Evolutionary conservation across 345 rosid genomes (phyloP).

Genomic region (Anastatica hierochuntica): DNA sequence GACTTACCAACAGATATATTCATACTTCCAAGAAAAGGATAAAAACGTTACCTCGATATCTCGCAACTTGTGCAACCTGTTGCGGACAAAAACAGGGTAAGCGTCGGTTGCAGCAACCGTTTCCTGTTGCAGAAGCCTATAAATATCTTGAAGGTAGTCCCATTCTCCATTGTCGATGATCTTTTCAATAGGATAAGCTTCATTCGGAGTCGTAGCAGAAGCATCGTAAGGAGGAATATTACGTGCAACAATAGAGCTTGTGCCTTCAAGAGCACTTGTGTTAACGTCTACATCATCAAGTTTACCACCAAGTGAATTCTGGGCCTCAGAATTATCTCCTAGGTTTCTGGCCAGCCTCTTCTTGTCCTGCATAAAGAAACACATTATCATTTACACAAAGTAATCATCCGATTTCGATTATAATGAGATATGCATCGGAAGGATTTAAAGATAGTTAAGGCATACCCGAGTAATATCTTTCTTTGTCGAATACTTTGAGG

Average conservation of each 20-base stretch:
- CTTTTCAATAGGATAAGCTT: constrained; percentile 67
- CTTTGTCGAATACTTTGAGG: constrained; percentile 41
- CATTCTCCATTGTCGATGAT: constrained; percentile 66
- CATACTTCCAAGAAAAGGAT: background rate
- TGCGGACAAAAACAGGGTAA: constrained; percentile 65
- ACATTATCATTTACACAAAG: background rate
- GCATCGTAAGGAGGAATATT: constrained; percentile 64
- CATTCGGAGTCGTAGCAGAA: constrained; percentile 43
- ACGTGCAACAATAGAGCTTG: constrained; percentile 33
- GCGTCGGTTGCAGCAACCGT: constrained; percentile 19
- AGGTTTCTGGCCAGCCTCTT: constrained; percentile 31
- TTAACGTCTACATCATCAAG: constrained; percentile 37
- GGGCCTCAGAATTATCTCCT: constrained; percentile 47
- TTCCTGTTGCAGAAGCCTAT: constrained; percentile 29
- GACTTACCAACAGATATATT: background rate
- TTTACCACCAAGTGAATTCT: constrained; percentile 32
- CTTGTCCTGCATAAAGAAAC: constrained; percentile 38
- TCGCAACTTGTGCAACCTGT: constrained; percentile 46
- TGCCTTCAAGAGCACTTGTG: constrained; percentile 46
- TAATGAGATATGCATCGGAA: too few species aligned
- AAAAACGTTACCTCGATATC: constrained; percentile 40
- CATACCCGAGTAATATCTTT: constrained; percentile 35
- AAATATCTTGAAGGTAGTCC: constrained; percentile 50
- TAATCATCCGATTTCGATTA: background rate
- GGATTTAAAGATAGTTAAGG: too few species aligned